A percentile compares a stretch with the other conserved stretches of the same genome.
Conservation (phyloP, 768 basidiomycete genomes). For the Coprinopsis marcescibilis region DNA sequence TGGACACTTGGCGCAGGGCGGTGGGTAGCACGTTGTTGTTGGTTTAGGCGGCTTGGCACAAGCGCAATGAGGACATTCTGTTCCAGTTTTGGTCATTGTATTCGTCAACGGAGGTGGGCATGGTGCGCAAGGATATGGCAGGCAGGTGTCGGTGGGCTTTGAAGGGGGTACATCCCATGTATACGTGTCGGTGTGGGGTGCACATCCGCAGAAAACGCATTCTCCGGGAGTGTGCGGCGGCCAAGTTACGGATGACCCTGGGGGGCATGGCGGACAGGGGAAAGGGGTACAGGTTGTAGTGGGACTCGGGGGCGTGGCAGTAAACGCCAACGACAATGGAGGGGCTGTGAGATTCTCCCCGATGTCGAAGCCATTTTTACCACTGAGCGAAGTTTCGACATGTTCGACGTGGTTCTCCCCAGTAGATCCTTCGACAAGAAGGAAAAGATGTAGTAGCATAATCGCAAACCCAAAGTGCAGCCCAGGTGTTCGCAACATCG, state of each 20-base stretch:
- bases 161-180: background rate
- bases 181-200: background rate
- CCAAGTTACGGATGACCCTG: constrained; percentile 2
- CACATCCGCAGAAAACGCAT: constrained; percentile 1
- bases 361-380: no score
- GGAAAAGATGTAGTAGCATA: no score
- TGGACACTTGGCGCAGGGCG: background rate
- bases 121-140: background rate
- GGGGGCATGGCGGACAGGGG: constrained; percentile 1
- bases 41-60: background rate
- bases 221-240: constrained; percentile 1
- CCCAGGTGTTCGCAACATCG: no score
- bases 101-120: background rate
- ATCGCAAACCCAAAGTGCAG: no score
- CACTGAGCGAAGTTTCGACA: no score
- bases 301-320: no score
- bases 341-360: no score
- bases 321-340: no score
- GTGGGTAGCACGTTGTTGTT: constrained; percentile 1
- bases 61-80: background rate
- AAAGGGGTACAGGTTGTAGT: background rate
- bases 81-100: background rate
- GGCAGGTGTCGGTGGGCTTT: background rate
- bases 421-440: no score
- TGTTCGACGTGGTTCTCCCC: no score